phyloP scores from a whole-genome alignment of 2,329 filamentous ascomycete genomes.

The Monosporascus sp. region DNA sequence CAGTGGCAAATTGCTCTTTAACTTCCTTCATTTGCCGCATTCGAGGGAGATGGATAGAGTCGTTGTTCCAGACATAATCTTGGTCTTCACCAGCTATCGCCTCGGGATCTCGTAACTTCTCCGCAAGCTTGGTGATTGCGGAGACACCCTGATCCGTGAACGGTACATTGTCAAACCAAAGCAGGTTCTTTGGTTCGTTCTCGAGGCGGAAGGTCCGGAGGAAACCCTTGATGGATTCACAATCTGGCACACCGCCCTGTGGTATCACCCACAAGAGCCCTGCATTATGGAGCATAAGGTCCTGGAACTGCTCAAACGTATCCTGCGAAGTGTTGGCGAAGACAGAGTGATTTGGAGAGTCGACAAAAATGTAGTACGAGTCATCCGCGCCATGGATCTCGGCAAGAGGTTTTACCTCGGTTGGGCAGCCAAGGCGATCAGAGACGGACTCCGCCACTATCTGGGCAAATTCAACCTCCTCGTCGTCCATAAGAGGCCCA shows the following conservation, averaged over 20 bases:
- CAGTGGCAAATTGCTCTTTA: conserved; percentile 9
- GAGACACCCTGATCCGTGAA: conserved; percentile 1
- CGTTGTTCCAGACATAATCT: conserved; percentile 12
- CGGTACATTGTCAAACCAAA: conserved; percentile 10
- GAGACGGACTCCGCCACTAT: conserved; percentile 5
- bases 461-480: conserved; percentile 8
- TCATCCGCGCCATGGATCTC: conserved; percentile 1
- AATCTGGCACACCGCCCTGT: conserved; percentile 3
- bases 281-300: conserved; percentile 2
- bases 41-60: conserved; percentile 9
- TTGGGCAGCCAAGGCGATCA: conserved; percentile 1
- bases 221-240: conserved; percentile 9
- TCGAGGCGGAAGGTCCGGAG: conserved; percentile 12
- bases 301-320: conserved; percentile 6
- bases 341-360: conserved; percentile 3
- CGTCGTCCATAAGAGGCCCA: conserved; percentile 7
- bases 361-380: conserved; percentile 7
- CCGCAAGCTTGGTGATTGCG: conserved; percentile 6
- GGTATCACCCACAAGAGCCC: conserved; percentile 11
- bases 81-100: conserved; percentile 4
- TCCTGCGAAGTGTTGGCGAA: conserved; percentile 1
- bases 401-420: conserved; percentile 2
- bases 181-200: conserved; percentile 7
- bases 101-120: conserved; percentile 8
- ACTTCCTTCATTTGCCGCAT: conserved; percentile 3